These are phyloP conservation scores for Cyberlindnera nakhonratchasimensis DNA, from an alignment of 805 yeast species.

Conservation along the genomic window DNA sequence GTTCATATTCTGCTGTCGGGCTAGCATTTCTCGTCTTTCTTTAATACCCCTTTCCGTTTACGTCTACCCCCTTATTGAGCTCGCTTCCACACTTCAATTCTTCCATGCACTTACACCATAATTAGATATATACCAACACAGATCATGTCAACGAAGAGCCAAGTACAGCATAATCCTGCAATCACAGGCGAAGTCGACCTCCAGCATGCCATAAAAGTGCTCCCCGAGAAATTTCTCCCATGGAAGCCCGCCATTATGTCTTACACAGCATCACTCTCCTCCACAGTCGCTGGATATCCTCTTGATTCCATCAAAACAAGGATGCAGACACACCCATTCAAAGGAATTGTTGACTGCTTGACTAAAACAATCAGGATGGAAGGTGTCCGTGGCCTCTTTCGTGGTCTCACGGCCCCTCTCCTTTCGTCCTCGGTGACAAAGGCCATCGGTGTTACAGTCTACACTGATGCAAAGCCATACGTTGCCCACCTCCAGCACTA, in stretches of 20 bases:
- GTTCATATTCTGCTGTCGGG: too few species aligned
- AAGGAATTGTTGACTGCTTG: constrained; percentile 55
- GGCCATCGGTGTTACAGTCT: constrained; percentile 62
- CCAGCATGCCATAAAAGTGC: constrained; percentile 41
- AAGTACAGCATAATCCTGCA: constrained; percentile 38
- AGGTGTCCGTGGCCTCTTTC: constrained; percentile 66
- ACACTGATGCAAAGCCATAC: constrained; percentile 50
- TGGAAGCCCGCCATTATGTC: constrained; percentile 60
- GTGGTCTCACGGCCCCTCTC: constrained; percentile 76
- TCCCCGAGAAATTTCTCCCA: constrained; percentile 48
- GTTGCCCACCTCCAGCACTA: constrained; percentile 24
- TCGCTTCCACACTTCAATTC: neutral
- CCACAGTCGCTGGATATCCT: constrained; percentile 78
- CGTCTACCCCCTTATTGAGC: too few species aligned
- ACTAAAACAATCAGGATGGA: constrained; percentile 51
- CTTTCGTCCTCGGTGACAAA: constrained; percentile 62
- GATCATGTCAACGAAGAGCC: constrained; percentile 5
- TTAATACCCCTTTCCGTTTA: too few species aligned
- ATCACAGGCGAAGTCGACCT: constrained; percentile 54
- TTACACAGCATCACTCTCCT: constrained; percentile 55
- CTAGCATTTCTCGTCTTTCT: too few species aligned
- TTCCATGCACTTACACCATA: neutral
- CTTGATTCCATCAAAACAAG: constrained; percentile 84
- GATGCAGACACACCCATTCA: constrained; percentile 73
- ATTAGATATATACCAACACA: neutral